Evolutionary conservation across 495 filamentous ascomycete species (phyloP).

Genomic region (Aspergillus heteromorphus): DNA sequence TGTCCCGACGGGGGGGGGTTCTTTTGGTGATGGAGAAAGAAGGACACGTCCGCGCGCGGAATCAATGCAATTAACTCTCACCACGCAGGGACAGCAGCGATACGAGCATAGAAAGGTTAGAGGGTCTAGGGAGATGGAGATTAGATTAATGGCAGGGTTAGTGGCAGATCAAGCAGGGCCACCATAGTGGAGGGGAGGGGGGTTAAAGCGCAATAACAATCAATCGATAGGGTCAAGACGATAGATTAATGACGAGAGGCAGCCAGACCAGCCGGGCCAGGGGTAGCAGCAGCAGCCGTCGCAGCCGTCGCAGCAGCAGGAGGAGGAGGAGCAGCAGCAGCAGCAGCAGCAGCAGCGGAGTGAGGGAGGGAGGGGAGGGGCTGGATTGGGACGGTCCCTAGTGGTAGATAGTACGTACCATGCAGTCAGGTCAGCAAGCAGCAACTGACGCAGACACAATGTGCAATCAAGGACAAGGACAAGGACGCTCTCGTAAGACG

Average conservation of each 20-base stretch:
- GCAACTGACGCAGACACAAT: no score
- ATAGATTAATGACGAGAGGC: neutral
- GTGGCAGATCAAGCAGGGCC: constrained; percentile 7
- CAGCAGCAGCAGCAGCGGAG: neutral
- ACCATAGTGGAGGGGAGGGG: constrained; percentile 2
- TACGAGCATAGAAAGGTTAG: neutral
- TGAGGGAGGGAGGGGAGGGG: neutral
- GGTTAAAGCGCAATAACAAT: neutral
- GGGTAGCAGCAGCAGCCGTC: neutral
- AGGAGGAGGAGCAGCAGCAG: no score
- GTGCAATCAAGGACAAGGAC: no score
- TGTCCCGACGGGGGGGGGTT: neutral
- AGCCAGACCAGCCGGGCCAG: neutral
- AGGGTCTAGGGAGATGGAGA: constrained; percentile 8
- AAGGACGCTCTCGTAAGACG: no score
- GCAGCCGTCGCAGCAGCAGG: no score
- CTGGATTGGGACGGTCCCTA: neutral
- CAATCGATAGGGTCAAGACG: neutral
- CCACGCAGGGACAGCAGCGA: neutral
- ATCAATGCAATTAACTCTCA: constrained; percentile 6
- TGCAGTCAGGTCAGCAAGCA: no score
- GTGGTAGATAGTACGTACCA: neutral
- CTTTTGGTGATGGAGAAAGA: constrained; percentile 1
- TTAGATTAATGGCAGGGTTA: constrained; percentile 8
- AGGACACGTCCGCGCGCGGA: constrained; percentile 14